Conservation (phyloP, 306 rosid genomes). For the Cyclanthera cordifolia region DNA sequence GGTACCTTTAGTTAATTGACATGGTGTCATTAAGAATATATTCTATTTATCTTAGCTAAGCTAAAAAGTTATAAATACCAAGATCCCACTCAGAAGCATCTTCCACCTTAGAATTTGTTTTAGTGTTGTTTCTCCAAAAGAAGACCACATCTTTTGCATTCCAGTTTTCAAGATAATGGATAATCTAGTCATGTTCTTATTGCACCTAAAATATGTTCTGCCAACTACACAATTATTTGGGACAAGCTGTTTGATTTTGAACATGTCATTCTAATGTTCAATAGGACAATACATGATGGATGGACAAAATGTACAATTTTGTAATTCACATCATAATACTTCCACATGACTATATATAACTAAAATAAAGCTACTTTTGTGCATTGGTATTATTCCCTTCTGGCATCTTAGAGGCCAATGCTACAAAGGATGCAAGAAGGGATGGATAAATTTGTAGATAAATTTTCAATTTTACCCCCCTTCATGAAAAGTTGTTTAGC, state of each 20-base stretch:
- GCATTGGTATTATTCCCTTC: too few relatives aligned
- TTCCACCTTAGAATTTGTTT: too few relatives aligned
- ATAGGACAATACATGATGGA: background rate
- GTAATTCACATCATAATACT: background rate
- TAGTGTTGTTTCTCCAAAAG: background rate
- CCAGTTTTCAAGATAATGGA: background rate
- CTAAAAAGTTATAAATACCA: background rate
- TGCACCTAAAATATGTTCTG: background rate
- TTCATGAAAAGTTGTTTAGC: background rate
- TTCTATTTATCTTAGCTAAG: background rate
- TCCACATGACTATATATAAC: background rate
- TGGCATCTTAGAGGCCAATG: too few relatives aligned
- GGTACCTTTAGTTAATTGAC: conserved; percentile 1
- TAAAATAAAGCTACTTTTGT: too few relatives aligned
- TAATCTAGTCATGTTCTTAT: too few relatives aligned
- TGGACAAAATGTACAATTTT: background rate
- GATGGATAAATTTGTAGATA: background rate
- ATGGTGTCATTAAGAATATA: conserved; percentile 2
- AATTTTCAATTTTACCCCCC: background rate
- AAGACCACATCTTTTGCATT: conserved; percentile 3
- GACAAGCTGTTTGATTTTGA: background rate
- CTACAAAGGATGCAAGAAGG: too few relatives aligned
- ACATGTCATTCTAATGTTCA: background rate
- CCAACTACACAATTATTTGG: background rate
- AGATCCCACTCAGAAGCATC: background rate